Conservation (phyloP, 2,329 filamentous ascomycete genomes). For the Exophiala sp. region DNA sequence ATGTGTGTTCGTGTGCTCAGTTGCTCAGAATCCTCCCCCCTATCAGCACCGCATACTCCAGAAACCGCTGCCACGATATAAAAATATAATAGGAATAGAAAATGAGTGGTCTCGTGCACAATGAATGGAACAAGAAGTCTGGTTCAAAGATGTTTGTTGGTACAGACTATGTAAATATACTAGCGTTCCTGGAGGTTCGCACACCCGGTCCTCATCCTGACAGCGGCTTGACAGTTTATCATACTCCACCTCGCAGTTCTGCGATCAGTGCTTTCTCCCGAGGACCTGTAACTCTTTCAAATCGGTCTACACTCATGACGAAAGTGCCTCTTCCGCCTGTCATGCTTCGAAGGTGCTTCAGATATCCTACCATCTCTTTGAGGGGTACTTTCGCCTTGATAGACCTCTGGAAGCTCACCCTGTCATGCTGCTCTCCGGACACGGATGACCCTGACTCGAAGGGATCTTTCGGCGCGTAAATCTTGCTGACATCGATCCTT, state of each 20-base stretch:
- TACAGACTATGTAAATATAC: not conserved
- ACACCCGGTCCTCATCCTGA: not conserved
- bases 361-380: conserved; percentile 94
- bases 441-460: conserved; percentile 52
- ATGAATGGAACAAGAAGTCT: not conserved
- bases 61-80: not conserved
- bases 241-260: conserved; percentile 37
- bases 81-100: not conserved
- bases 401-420: conserved; percentile 50
- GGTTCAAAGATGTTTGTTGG: conserved; percentile 3
- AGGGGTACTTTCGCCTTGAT: conserved; percentile 86
- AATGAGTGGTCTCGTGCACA: not conserved
- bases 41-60: conserved; percentile 4
- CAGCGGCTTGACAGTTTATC: not conserved
- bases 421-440: conserved; percentile 28
- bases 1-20: conserved; percentile 11
- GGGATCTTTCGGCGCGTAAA: conserved; percentile 87
- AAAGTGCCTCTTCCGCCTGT: conserved; percentile 80
- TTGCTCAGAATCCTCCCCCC: not conserved
- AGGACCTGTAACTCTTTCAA: conserved; percentile 63
- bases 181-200: not conserved
- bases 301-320: conserved; percentile 69
- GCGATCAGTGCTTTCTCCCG: conserved; percentile 56
- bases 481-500: conserved; percentile 64
- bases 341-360: conserved; percentile 82